A percentile compares a stretch with the other conserved stretches of the same genome.
phyloP scores from a whole-genome alignment of 371 early-diverging fungal species.

The Ecytonucleospora hepatopenaei region DNA sequence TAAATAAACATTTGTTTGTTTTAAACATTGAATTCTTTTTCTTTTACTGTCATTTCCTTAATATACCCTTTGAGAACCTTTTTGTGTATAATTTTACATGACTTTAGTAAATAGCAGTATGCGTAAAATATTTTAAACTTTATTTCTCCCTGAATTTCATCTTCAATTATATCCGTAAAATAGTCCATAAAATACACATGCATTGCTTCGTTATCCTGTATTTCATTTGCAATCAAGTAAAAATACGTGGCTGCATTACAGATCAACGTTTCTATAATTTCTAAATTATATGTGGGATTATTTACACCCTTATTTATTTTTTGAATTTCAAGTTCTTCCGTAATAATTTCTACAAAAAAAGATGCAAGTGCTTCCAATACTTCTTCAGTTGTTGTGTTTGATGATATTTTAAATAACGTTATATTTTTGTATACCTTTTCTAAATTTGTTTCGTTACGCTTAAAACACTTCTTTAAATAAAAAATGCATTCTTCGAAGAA shows the following conservation, averaged over 20 bases:
- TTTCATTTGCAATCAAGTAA: slow-evolving; percentile 13
- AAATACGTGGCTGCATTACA: slow-evolving; percentile 10
- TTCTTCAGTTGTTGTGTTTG: slow-evolving; percentile 40
- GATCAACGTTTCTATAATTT: background rate
- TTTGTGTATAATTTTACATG: background rate
- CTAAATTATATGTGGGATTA: slow-evolving; percentile 1
- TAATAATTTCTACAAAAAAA: slow-evolving; percentile 34
- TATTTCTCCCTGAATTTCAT: slow-evolving; percentile 8
- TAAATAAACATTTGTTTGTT: background rate
- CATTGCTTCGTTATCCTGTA: slow-evolving; percentile 15
- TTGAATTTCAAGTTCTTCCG: slow-evolving; percentile 9
- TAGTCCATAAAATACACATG: slow-evolving; percentile 12
- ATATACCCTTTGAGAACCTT: background rate
- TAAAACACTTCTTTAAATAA: slow-evolving; percentile 17
- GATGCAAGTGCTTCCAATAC: slow-evolving; percentile 44
- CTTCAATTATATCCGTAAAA: background rate
- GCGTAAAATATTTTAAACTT: background rate
- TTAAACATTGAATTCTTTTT: background rate
- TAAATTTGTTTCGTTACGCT: slow-evolving; percentile 6
- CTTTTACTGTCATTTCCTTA: background rate
- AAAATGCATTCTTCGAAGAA: slow-evolving; percentile 41
- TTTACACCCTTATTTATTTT: slow-evolving; percentile 2
- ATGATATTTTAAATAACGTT: slow-evolving; percentile 32
- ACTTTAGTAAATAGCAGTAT: background rate
- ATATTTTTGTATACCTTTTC: slow-evolving; percentile 36